These are phyloP conservation scores for Chaetomium tenue DNA, from an alignment of 495 filamentous ascomycete genomes.

Conservation along the genomic window DNA sequence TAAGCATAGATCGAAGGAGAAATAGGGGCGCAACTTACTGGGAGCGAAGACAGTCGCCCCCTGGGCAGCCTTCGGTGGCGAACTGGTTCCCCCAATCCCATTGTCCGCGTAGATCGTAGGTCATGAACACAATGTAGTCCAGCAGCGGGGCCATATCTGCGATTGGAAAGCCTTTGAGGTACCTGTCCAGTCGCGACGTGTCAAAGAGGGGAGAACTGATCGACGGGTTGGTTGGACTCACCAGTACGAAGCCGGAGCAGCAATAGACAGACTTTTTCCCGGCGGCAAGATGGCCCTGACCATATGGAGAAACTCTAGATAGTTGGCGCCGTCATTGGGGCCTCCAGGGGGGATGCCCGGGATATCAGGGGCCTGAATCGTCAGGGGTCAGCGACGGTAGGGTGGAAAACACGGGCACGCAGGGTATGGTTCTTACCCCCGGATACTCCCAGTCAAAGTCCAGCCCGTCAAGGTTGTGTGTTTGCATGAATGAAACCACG, in stretches of 20 bases:
- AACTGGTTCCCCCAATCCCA: slow-evolving; percentile 23
- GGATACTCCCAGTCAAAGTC: slow-evolving; percentile 49
- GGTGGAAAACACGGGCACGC: too few species aligned
- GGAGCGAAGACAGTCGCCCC: slow-evolving; percentile 44
- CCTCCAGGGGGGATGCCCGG: slow-evolving; percentile 28
- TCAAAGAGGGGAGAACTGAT: too few species aligned
- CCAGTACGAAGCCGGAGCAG: slow-evolving; percentile 24
- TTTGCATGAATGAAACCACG: slow-evolving; percentile 29
- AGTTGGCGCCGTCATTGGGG: slow-evolving; percentile 25
- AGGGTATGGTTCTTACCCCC: slow-evolving; percentile 14
- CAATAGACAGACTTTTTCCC: slow-evolving; percentile 29
- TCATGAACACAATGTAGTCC: slow-evolving; percentile 39
- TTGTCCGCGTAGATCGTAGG: slow-evolving; percentile 36
- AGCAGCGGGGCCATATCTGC: slow-evolving; percentile 24
- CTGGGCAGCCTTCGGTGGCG: slow-evolving; percentile 33
- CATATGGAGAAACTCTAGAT: slow-evolving; percentile 26
- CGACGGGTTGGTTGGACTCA: background rate
- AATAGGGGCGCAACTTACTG: slow-evolving; percentile 22
- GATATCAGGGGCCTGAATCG: slow-evolving; percentile 29
- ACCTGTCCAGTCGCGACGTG: background rate
- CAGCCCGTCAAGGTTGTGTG: slow-evolving; percentile 37
- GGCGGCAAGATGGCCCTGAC: slow-evolving; percentile 23
- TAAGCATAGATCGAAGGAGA: too few species aligned
- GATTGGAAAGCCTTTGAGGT: slow-evolving; percentile 27
- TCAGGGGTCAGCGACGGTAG: background rate